Evolutionary conservation across 1,139 yeast genomes (phyloP), one percentile per base, ranked within the genome.

Genomic region (Saccharomyces hybrid): DNA sequence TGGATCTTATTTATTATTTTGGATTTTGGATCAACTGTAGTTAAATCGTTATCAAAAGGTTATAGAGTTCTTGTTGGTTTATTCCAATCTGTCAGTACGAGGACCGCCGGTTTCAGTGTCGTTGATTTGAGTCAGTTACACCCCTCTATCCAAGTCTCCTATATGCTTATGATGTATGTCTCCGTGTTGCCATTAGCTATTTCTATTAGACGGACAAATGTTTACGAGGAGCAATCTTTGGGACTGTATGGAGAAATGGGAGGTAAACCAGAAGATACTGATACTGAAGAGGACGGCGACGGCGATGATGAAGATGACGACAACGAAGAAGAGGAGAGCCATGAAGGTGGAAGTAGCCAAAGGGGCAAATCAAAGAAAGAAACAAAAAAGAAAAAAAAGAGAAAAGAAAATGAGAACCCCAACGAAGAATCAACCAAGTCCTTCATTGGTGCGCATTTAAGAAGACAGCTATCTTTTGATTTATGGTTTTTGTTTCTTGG

Each of bases 111-210:
- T 0, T 86, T 91, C 62, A 64, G 86, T 0, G 84, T 86, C 42
- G 79, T 91, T 32, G 83, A 86, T 69, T 71, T 93, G 47, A 75
- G 88, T 3, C 69, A 71, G 49, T 75, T 93, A 53, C 95, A 91
- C 65, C 93, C 97, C 0, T 96, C 96, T 0, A 88, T 93, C 50
- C 96, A 89, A 69, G 96, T 93, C 47, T 84, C 95, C 64, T 95
- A 95, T 69, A 79, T 90, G 84, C 78, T 93, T 59, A 91, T 93
- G 98, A 93, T 93, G 99, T 93, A 95, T 73, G 89, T 95, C 31
- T 91, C 98, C 4, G 97, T 93, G 51, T 76, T 91, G 66, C 99
- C 99, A 0, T 75, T 93, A 65, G 99, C 99, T 46, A 93, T 93
- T 64, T 88, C 97, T 49, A 90, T 93, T 62, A 84, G 99, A 73